phyloP scores from a whole-genome alignment of 768 basidiomycete genomes.

The Neoboletus magnificus region DNA sequence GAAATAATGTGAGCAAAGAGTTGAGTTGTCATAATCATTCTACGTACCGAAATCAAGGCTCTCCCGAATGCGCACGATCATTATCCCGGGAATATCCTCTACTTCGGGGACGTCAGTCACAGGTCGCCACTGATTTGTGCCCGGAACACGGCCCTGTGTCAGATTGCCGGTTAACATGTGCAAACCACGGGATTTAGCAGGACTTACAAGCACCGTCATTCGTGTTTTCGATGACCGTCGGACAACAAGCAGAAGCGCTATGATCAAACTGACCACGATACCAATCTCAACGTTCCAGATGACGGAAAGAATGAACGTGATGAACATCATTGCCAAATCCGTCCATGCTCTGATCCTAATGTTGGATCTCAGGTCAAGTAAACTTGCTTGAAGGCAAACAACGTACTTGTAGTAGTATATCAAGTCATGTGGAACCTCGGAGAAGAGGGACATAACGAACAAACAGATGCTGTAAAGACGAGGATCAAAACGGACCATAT shows the following conservation, averaged over 20 bases:
- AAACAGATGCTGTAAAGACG: slow-evolving; percentile 61
- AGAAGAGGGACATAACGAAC: slow-evolving; percentile 80
- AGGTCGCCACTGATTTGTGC: slow-evolving; percentile 87
- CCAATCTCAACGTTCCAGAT: slow-evolving; percentile 92
- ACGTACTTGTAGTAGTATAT: slow-evolving; percentile 77
- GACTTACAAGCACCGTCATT: slow-evolving; percentile 79
- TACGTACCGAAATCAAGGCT: slow-evolving; percentile 82
- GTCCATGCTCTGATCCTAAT: slow-evolving; percentile 84
- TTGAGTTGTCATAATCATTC: neutral
- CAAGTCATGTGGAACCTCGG: slow-evolving; percentile 85
- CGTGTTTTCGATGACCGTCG: slow-evolving; percentile 84
- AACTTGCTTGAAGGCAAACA: neutral
- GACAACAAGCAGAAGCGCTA: slow-evolving; percentile 87
- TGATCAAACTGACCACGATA: slow-evolving; percentile 81
- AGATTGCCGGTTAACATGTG: neutral
- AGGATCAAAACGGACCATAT: slow-evolving; percentile 8
- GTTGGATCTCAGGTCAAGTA: neutral
- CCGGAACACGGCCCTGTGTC: slow-evolving; percentile 76
- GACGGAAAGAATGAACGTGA: slow-evolving; percentile 86
- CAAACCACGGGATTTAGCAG: neutral
- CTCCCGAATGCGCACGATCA: slow-evolving; percentile 89
- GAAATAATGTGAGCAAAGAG: slow-evolving; percentile 1
- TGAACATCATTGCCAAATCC: slow-evolving; percentile 79
- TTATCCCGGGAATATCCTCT: slow-evolving; percentile 73
- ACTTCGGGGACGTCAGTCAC: slow-evolving; percentile 85